A percentile compares a stretch with the other conserved stretches of the same genome.
phyloP scores from a whole-genome alignment of 2,329 filamentous ascomycete genomes.

The Magnaporthiopsis poae region DNA sequence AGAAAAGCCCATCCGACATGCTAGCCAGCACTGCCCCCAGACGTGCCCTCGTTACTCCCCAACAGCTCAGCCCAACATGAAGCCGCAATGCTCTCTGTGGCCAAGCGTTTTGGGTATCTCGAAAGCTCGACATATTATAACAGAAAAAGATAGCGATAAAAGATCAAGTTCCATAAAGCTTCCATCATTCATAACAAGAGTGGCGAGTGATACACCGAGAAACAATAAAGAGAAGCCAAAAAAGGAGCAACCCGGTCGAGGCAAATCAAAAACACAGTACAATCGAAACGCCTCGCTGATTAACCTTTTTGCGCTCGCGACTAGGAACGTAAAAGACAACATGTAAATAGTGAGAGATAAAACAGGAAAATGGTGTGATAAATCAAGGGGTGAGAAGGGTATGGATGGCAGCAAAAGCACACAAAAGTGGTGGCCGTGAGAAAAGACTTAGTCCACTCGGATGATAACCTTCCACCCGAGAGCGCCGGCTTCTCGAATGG shows the following conservation, averaged over 20 bases:
- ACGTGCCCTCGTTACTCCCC: neutral
- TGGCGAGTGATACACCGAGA: neutral
- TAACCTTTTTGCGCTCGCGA: neutral
- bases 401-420: neutral
- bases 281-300: neutral
- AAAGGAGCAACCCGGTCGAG: neutral
- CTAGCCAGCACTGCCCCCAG: too few species aligned
- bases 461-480: constrained; percentile 61
- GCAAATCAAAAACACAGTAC: neutral
- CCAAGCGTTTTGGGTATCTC: neutral
- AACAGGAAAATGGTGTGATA: neutral
- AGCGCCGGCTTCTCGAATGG: constrained; percentile 63
- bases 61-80: neutral
- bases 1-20: neutral
- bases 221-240: neutral
- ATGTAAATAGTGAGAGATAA: neutral
- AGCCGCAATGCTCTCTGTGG: neutral
- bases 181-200: constrained; percentile 5
- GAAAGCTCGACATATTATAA: neutral
- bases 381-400: neutral
- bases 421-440: neutral
- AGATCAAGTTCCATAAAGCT: neutral
- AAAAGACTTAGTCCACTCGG: constrained; percentile 32
- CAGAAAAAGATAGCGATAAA: neutral
- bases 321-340: neutral